Base-by-base conservation (phyloP, 176 grass and related monocot genomes). In the Lolium multiflorum region DNA sequence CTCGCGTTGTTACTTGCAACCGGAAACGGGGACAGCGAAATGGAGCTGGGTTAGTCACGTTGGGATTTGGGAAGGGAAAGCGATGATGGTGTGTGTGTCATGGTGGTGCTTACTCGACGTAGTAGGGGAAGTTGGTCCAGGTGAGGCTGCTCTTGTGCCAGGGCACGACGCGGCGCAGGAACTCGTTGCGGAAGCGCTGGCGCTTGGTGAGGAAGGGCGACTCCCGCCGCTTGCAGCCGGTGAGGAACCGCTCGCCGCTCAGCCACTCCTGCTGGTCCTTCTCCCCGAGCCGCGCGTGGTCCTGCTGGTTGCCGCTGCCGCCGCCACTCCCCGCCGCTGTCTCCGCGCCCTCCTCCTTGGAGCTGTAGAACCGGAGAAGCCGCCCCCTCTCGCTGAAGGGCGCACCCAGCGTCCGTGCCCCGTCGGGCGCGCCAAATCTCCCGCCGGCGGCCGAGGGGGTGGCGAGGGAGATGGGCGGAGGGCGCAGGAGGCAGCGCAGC, bases 211-310 rank as follows among this genome's bases (percentile, higher is more conserved):
- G 83, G 71, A 98, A 94, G 5, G 82, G 85, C 2, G 89, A 91
- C 43, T 96, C 97, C 57, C 79, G 93, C 76, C 76, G 87, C 85
- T 91, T 96, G 81, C 65, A 85, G 72, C 93, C 94, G 82, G 87
- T 87, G 57, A 91, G 60, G 81, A 92, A 88, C 73, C 85, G 88
- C 85, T 94, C 94, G 50, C 86, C 66, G 20, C 73, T 92, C 25
- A 96, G 82, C 97, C 97, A 98, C 80, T 98, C 97, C 83, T 90
- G 88, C 49, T 98, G 96, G 62, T 98, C 96, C 24, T 88, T 92
- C 88, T 98, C 90, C 61, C 92, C 97, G 46, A 98, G 90, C 79
- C 93, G 82, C 76, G 97, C 90, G 89, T 98, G 97, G 64, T 94
- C 93, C 76, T 89, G 59, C 59, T 93, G 84, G 31, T 52, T 82